Evolutionary conservation across 2,329 filamentous ascomycete species (phyloP), one percentile per base, ranked within the genome.

Genomic region (Aspergillus texensis): DNA sequence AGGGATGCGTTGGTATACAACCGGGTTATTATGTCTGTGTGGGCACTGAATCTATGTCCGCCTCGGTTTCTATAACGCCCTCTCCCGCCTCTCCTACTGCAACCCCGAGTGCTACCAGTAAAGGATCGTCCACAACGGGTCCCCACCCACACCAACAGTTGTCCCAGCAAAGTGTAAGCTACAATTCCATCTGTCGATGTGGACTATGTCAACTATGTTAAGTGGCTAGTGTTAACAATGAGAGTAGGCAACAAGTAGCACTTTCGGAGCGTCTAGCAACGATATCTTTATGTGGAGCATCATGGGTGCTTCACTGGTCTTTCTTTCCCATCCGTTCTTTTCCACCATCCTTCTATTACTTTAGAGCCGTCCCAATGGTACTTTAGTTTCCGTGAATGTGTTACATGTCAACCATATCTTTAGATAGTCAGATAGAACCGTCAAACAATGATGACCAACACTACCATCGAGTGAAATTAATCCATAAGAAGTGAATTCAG

Each of bases 11-110:
- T 26, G 54, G 60, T 5, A 24, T 62, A n/a, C 60, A 57, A 8
- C 30, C 60, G 19, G 60, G 45, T 11, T 62, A 58, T 53, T 62
- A 62, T 28, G 54, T 62, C 24, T 62, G 60, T 8, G 53, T 62
- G 24, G 60, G 60, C 6, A 45, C 57, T 24, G 21, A 10, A 43
- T 43, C 41, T 4, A 43, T 1, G 41, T 43, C 41, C 6, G 1
- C 41, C 19, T 6, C 41, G 9, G 4, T 43, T 43, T 43, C 41
- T 43, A 19, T 9, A 19, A 43, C 41, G 6, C 41, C 8, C 6
- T 21, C 41, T 12, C 3, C 43, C 5, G 60, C 54, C 3, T 50
- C 53, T 16, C 30, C 26, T n/a, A 39, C 43, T 19, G 1, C 43
- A 19, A 14, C 11, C 10, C 41, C 41, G 19, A 43, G 41, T 19